Evolutionary conservation across 2,329 filamentous ascomycete genomes (phyloP).

Genomic region (Eurotiales sp.): DNA sequence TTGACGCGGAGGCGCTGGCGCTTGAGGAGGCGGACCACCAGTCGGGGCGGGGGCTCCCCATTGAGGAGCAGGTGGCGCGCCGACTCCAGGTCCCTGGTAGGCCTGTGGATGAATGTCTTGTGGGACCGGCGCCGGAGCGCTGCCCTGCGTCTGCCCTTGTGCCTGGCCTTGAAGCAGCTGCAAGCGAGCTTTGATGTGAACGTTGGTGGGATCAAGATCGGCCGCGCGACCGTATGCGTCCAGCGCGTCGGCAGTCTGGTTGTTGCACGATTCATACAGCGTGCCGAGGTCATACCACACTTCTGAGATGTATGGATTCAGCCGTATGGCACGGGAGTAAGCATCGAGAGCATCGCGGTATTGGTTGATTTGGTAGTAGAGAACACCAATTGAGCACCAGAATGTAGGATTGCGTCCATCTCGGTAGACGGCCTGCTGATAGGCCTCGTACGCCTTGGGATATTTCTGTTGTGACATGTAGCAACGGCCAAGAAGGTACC

Average conservation of each 20-base stretch:
- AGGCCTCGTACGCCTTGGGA: constrained; percentile 96
- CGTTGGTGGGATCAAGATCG: constrained; percentile 87
- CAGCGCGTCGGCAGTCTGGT: constrained; percentile 92
- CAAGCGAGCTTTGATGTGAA: constrained; percentile 92
- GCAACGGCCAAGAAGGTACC: constrained; percentile 94
- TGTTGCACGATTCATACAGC: constrained; percentile 97
- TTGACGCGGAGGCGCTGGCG: constrained; percentile 62
- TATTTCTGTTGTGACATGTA: constrained; percentile 99
- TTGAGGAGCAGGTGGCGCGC: constrained; percentile 79
- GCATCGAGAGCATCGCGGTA: constrained; percentile 97
- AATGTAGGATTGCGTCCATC: constrained; percentile 97
- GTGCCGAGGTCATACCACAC: constrained; percentile 99
- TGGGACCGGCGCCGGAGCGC: constrained; percentile 68
- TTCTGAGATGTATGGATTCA: constrained; percentile 98
- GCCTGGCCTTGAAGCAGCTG: constrained; percentile 77
- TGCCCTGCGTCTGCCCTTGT: constrained; percentile 66
- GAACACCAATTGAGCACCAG: constrained; percentile 98
- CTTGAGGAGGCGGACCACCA: constrained; percentile 48
- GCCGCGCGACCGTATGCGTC: constrained; percentile 94
- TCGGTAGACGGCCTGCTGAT: constrained; percentile 97
- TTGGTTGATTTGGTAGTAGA: constrained; percentile 99
- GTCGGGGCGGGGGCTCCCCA: constrained; percentile 72
- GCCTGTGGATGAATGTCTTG: constrained; percentile 95
- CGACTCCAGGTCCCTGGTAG: constrained; percentile 78
- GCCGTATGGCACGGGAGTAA: constrained; percentile 90